phyloP scores from a whole-genome alignment of 2,329 filamentous ascomycete genomes.

The Pseudocercospora eumusae region DNA sequence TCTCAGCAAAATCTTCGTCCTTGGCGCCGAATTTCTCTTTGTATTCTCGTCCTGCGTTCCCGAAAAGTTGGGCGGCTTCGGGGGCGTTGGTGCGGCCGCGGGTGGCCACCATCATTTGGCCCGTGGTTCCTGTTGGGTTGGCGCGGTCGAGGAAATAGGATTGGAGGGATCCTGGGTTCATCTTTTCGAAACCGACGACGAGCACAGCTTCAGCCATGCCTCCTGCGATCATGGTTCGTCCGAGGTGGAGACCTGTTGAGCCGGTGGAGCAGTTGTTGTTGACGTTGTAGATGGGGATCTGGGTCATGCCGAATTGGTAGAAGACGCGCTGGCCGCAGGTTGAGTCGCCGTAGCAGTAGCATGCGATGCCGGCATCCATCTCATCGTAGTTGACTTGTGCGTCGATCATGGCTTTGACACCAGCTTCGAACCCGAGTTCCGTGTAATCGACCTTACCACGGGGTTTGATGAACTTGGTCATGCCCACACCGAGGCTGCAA shows the following conservation, averaged over 20 bases:
- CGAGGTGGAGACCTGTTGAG: conserved; percentile 83
- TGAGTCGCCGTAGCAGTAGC: conserved; percentile 95
- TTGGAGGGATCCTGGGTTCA: conserved; percentile 84
- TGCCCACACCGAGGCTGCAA: conserved; percentile 78
- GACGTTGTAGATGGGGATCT: conserved; percentile 94
- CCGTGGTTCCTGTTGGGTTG: conserved; percentile 72
- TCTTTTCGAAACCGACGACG: conserved; percentile 96
- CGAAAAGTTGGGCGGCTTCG: conserved; percentile 72
- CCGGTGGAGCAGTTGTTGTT: conserved; percentile 99
- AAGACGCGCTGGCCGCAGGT: conserved; percentile 95
- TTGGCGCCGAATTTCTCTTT: conserved; percentile 88
- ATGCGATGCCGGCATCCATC: conserved; percentile 88
- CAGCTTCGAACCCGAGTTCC: conserved; percentile 89
- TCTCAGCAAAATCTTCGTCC: conserved; percentile 86
- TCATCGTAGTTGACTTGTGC: conserved; percentile 95
- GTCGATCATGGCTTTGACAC: conserved; percentile 79
- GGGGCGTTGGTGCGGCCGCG: conserved; percentile 32
- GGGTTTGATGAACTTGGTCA: conserved; percentile 99
- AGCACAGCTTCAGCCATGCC: conserved; percentile 78
- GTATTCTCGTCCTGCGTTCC: conserved; percentile 92
- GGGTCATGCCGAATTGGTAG: conserved; percentile 97
- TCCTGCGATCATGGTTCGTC: conserved; percentile 72
- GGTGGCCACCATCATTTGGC: conserved; percentile 57
- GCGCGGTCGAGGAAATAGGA: conserved; percentile 79
- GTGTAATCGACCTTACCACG: conserved; percentile 91